Evolutionary conservation across 2,329 filamentous ascomycete species (phyloP), one percentile per base, ranked within the genome.

Genomic region (Pyrenochaeta sp.): DNA sequence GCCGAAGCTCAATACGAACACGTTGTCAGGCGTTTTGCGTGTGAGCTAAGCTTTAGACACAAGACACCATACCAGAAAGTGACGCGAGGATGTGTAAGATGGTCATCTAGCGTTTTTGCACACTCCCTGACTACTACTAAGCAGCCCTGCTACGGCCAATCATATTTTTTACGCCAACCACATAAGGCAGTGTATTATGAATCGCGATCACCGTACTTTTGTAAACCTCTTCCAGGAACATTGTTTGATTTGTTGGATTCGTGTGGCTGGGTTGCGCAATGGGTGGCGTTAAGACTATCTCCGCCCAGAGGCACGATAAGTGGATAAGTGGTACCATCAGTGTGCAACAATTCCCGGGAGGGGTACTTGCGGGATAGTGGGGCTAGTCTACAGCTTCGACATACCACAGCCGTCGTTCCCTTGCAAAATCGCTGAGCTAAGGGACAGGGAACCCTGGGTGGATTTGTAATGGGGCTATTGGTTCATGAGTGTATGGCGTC

Each of bases 301-400:
- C 36, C 36, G 15, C 36, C 36, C 8, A 19, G 8, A 10, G 28
- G 5, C 28, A 5, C 28, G 28, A 30, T 30, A 30, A 30, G 32
- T 30, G 5, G 28, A 30, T 30, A 30, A 30, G 32, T 36, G 32
- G 32, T 8, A 36, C 32, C 7, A 36, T 5, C 32, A 12, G 36
- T 34, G 28, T 36, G 50, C 50, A 34, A 24, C 19, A 45, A 34
- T 45, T 52, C 30, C 40, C 50, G 49, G 15, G 40, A 32, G 39
- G 50, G 40, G 50, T 45, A 52, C n/a, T 25, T n/a, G 13, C 36
- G 25, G 15, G 44, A 42, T 42, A 15, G 50, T 52, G 50, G 50
- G 50, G 50, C 50, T 40, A 22, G 48, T 30, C 44, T 42, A 40
- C n/a, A 34, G 24, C n/a, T 6, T 32, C 13, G 9, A 13, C 28